Conservation (phyloP, 148 eudicot genomes). For the Rhododendron kiyosumense region DNA sequence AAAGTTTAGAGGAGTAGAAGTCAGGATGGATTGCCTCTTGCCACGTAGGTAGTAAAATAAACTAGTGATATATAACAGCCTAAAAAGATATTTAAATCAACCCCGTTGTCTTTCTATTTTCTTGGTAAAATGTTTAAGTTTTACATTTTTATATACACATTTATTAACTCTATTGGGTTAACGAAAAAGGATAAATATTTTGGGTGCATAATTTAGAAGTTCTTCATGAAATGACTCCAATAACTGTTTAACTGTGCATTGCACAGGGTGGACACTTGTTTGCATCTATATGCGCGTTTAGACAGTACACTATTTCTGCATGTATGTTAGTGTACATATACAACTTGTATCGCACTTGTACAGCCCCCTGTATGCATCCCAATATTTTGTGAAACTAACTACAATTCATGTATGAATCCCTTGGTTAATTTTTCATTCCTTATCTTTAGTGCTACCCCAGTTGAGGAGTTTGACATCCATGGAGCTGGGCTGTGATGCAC, state of each 20-base stretch:
- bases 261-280: background rate
- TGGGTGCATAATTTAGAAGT: background rate
- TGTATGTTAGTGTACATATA: background rate
- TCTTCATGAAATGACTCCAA: background rate
- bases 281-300: background rate
- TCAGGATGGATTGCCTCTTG: too few relatives aligned
- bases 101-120: too few relatives aligned
- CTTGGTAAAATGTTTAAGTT: background rate
- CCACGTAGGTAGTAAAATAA: too few relatives aligned
- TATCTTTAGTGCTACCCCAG: constrained; percentile 70
- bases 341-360: background rate
- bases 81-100: too few relatives aligned
- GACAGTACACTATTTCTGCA: background rate
- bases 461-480: constrained; percentile 78
- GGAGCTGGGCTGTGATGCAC: constrained; percentile 91
- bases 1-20: too few relatives aligned
- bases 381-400: background rate
- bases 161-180: background rate
- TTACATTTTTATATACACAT: background rate
- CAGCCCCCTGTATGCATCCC: background rate
- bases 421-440: constrained; percentile 4
- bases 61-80: too few relatives aligned
- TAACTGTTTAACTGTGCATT: background rate
- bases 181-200: background rate
- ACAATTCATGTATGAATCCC: background rate